Evolutionary conservation across 805 yeast species (phyloP).

Genomic region (Kazachstania bromeliacearum): DNA sequence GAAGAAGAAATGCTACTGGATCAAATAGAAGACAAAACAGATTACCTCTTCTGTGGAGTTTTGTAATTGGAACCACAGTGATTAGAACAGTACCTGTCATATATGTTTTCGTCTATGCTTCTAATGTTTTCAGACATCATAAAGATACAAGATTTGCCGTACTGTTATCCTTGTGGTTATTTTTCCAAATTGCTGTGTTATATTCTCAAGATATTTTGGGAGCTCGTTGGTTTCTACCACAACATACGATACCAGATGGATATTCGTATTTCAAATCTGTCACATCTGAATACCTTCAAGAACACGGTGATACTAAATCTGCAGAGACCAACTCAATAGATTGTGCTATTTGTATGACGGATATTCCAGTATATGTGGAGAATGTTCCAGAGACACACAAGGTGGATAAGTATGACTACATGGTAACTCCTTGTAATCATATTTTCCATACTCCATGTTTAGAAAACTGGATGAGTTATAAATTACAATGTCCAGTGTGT

Average conservation of each 20-base stretch:
- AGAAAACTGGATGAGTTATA: conserved; percentile 88
- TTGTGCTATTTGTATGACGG: conserved; percentile 87
- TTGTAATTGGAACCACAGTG: conserved; percentile 57
- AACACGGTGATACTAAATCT: conserved; percentile 27
- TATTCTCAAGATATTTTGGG: conserved; percentile 61
- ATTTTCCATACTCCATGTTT: conserved; percentile 84
- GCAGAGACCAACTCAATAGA: conserved; percentile 37
- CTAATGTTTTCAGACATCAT: conserved; percentile 66
- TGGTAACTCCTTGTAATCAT: conserved; percentile 89
- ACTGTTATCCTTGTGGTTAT: conserved; percentile 45
- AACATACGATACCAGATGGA: conserved; percentile 63
- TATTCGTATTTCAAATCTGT: conserved; percentile 60
- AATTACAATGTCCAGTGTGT: conserved; percentile 90
- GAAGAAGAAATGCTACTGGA: conserved; percentile 9
- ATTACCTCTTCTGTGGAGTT: conserved; percentile 62
- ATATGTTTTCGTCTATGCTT: conserved; percentile 44
- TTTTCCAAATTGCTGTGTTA: conserved; percentile 48
- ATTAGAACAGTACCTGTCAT: conserved; percentile 55
- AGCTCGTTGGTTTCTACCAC: conserved; percentile 76
- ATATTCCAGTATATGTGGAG: conserved; percentile 34
- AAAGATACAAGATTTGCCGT: conserved; percentile 43
- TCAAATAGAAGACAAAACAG: conserved; percentile 30
- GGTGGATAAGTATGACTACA: conserved; percentile 42
- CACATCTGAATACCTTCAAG: conserved; percentile 20
- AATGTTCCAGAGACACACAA: conserved; percentile 26